A percentile compares a stretch with the other conserved stretches of the same genome.
phyloP scores from a whole-genome alignment of 2,329 filamentous ascomycete species.

The Neonectria coccinea region DNA sequence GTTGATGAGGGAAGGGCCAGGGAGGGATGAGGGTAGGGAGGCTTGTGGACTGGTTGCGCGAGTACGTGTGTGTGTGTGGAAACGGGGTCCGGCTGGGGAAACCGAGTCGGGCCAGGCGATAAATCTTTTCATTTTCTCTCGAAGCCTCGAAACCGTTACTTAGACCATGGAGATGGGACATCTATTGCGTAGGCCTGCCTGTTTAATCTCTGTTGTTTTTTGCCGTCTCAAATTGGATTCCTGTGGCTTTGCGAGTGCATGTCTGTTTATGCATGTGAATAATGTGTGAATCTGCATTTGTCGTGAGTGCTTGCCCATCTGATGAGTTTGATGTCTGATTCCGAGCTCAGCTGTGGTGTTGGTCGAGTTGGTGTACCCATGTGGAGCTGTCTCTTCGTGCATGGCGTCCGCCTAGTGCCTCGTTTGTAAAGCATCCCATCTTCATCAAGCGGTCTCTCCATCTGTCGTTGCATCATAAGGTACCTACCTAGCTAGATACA shows the following conservation, averaged over 20 bases:
- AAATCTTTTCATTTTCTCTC: slow-evolving; percentile 61
- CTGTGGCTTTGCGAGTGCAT: slow-evolving; percentile 21
- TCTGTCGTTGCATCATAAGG: neutral
- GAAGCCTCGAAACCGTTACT: slow-evolving; percentile 50
- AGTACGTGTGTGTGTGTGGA: slow-evolving; percentile 44
- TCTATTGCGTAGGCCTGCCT: slow-evolving; percentile 49
- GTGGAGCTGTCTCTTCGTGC: neutral
- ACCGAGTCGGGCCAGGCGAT: slow-evolving; percentile 56
- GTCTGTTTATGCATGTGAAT: neutral
- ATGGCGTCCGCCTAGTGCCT: neutral
- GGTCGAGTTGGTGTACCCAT: neutral
- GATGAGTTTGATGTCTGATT: neutral
- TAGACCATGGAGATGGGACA: slow-evolving; percentile 54
- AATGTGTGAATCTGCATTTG: neutral
- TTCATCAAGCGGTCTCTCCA: neutral
- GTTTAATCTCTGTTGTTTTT: slow-evolving; percentile 49
- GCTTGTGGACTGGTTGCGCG: slow-evolving; percentile 37
- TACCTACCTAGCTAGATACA: neutral
- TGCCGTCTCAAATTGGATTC: slow-evolving; percentile 27
- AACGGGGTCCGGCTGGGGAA: slow-evolving; percentile 41
- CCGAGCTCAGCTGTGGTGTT: neutral
- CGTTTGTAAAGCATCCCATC: neutral
- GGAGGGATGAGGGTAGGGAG: slow-evolving; percentile 37
- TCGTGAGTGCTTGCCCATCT: neutral
- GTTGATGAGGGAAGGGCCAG: slow-evolving; percentile 46